These are phyloP conservation scores for Coemansia sp. DNA, from an alignment of 192 early-diverging fungal genomes.

Conservation along the genomic window DNA sequence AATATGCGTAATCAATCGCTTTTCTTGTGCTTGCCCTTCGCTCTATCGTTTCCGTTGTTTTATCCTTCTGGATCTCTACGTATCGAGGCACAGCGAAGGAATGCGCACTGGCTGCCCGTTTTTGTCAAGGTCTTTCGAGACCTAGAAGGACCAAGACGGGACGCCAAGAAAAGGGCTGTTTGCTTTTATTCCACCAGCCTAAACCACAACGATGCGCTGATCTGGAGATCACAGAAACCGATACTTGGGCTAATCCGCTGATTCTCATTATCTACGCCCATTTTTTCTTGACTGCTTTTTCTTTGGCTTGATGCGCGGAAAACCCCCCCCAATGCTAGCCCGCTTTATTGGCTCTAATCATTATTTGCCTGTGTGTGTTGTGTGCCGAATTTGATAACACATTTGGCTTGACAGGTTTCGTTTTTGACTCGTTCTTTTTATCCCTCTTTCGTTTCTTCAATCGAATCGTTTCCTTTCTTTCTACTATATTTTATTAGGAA, in stretches of 20 bases:
- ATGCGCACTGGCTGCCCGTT: too few relatives aligned
- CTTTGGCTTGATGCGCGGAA: too few relatives aligned
- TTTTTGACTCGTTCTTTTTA: background rate
- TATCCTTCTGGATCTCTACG: too few relatives aligned
- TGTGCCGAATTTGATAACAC: background rate
- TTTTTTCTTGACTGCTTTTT: constrained; percentile 6
- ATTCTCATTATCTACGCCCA: background rate
- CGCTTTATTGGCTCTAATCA: background rate
- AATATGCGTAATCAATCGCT: too few relatives aligned
- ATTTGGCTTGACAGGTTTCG: background rate
- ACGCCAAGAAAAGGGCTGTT: too few relatives aligned
- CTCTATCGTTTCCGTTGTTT: too few relatives aligned
- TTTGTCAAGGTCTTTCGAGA: background rate
- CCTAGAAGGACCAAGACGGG: background rate
- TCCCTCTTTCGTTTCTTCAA: constrained; percentile 5
- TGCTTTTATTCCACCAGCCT: background rate
- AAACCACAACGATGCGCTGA: background rate
- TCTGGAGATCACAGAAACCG: background rate
- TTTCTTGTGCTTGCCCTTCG: too few relatives aligned
- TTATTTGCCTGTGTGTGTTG: background rate
- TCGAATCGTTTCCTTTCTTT: constrained; percentile 4
- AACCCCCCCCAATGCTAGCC: too few relatives aligned
- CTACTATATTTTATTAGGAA: background rate
- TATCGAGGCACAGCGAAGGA: too few relatives aligned
- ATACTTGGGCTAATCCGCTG: background rate